Evolutionary conservation across 2,329 filamentous ascomycete species (phyloP), one percentile per base, ranked within the genome.

Genomic region (Teratosphaeria pseudoeucalypti): DNA sequence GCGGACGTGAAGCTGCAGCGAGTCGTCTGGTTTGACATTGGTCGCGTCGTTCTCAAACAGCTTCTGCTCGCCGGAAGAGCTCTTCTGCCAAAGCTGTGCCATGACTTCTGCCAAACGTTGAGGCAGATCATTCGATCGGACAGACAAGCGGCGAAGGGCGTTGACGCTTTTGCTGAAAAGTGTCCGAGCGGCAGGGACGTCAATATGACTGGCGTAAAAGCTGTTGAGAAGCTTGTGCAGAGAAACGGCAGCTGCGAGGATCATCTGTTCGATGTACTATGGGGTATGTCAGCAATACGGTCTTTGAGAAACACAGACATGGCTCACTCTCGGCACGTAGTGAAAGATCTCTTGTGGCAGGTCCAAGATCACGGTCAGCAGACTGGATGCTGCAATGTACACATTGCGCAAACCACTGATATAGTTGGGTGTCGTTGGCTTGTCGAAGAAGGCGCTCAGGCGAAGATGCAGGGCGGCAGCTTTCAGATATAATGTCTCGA

Each of bases 51-150:
- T 32, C 43, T 64, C 65, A 63, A 71, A 69, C 39, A 70, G 57
- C 34, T 64, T 63, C 47, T 68, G 67, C 39, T 71, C 65, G 59
- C 64, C 66, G 2, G 65, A 66, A 16, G 68, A 65, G 56, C 73
- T 75, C 39, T 73, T 86, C 66, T 90, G 89, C 88, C 88, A 94
- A 73, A 94, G 87, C 74, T 92, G 89, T 6, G 89, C 88, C 79
- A 92, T 87, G n/a, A 94, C 81, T 75, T 92, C 89, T 2, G 88
- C 88, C 61, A 92, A 79, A 34, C 89, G 83, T 79, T 88, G 89
- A 58, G 89, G 85, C 11, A 94, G 79, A 68, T 94, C 89, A 67
- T 92, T 92, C 62, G 86, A 82, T 52, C 86, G 82, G 19, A 92
- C 86, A 64, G 87, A 90, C 55, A 89, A 88, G 57, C 82, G 81